Evolutionary conservation across 2,329 filamentous ascomycete species (phyloP).

Genomic region (Emergomyces orientalis): DNA sequence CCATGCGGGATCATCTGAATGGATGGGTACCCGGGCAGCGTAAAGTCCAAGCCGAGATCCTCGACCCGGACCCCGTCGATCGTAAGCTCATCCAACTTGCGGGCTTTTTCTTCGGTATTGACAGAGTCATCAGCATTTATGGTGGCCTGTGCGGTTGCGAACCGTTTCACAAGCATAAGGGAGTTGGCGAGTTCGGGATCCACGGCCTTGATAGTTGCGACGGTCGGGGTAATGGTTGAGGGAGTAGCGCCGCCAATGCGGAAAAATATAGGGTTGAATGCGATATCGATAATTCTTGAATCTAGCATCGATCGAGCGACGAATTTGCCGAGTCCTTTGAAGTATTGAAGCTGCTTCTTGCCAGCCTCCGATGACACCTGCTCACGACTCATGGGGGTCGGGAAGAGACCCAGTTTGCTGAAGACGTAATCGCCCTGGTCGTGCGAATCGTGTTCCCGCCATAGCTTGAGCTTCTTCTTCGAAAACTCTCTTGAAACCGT

Average conservation of each 20-base stretch:
- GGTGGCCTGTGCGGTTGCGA: slow-evolving; percentile 69
- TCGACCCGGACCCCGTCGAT: slow-evolving; percentile 72
- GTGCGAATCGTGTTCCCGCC: slow-evolving; percentile 76
- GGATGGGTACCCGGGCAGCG: slow-evolving; percentile 76
- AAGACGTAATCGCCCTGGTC: slow-evolving; percentile 73
- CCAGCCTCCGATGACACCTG: slow-evolving; percentile 66
- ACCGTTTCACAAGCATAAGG: slow-evolving; percentile 76
- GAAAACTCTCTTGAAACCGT: slow-evolving; percentile 95
- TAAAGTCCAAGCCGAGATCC: slow-evolving; percentile 88
- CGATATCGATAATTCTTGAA: slow-evolving; percentile 93
- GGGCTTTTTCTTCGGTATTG: slow-evolving; percentile 59
- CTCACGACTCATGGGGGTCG: slow-evolving; percentile 75
- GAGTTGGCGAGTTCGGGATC: slow-evolving; percentile 80
- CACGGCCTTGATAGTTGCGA: slow-evolving; percentile 82
- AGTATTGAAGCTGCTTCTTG: slow-evolving; percentile 79
- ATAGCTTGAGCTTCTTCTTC: slow-evolving; percentile 93
- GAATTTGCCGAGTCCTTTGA: slow-evolving; percentile 92
- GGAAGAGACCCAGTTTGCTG: slow-evolving; percentile 77
- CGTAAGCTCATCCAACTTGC: slow-evolving; percentile 57
- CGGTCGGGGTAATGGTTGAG: slow-evolving; percentile 61
- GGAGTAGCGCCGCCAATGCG: slow-evolving; percentile 66
- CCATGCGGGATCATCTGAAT: slow-evolving; percentile 76
- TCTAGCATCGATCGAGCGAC: slow-evolving; percentile 97
- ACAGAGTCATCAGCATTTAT: slow-evolving; percentile 64
- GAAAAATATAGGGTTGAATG: slow-evolving; percentile 97